phyloP scores from a whole-genome alignment of 352 stramenopile genomes.

The Globisporangium cederbergense region DNA sequence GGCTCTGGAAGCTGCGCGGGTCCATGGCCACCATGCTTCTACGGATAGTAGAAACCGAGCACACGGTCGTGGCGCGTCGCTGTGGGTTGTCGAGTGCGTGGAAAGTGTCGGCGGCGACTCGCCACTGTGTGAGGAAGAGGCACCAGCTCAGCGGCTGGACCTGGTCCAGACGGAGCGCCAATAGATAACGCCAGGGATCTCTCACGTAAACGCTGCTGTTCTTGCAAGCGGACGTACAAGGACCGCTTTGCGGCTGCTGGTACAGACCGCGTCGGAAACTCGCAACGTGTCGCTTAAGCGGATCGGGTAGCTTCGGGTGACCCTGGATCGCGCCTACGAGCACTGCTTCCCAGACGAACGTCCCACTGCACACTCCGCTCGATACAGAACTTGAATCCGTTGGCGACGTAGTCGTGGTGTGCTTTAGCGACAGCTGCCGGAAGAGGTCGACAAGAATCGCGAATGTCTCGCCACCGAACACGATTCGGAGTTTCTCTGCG shows the following conservation, averaged over 20 bases:
- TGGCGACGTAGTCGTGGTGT: neutral
- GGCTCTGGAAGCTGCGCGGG: slow-evolving; percentile 35
- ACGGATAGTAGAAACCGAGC: slow-evolving; percentile 32
- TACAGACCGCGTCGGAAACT: slow-evolving; percentile 13
- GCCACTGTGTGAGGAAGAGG: slow-evolving; percentile 54
- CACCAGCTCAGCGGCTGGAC: slow-evolving; percentile 47
- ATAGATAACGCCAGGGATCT: slow-evolving; percentile 27
- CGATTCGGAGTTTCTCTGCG: slow-evolving; percentile 20
- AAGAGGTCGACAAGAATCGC: slow-evolving; percentile 20
- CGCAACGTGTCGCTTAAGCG: slow-evolving; percentile 34
- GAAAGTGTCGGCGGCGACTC: slow-evolving; percentile 21
- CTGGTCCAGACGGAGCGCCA: slow-evolving; percentile 30
- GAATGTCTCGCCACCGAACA: slow-evolving; percentile 20
- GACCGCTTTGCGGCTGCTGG: neutral
- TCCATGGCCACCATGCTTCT: slow-evolving; percentile 29
- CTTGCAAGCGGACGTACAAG: neutral
- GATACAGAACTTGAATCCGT: neutral
- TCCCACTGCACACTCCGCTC: neutral
- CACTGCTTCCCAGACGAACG: slow-evolving; percentile 40
- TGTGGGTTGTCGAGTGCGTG: slow-evolving; percentile 3
- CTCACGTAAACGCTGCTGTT: slow-evolving; percentile 2
- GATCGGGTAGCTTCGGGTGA: slow-evolving; percentile 20
- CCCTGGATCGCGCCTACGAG: slow-evolving; percentile 26
- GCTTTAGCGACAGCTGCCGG: slow-evolving; percentile 17
- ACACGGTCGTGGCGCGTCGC: slow-evolving; percentile 17